These are phyloP conservation scores for Beauveria sp. DNA, from an alignment of 2,329 filamentous ascomycete genomes.

Conservation along the genomic window DNA sequence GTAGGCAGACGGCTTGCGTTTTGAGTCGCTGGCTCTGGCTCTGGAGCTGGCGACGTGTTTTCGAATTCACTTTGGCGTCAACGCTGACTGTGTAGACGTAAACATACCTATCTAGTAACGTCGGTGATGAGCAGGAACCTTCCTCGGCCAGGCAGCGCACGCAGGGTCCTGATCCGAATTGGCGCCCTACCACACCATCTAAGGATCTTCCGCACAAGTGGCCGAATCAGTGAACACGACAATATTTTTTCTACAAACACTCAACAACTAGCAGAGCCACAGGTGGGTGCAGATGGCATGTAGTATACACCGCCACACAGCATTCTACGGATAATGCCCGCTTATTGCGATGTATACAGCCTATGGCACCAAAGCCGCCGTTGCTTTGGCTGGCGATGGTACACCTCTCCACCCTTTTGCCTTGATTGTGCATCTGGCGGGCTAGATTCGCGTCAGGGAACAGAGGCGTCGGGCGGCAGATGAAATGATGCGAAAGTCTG, in stretches of 20 bases:
- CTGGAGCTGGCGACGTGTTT: too few species aligned
- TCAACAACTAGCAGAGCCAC: neutral
- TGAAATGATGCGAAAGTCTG: neutral
- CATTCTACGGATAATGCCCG: neutral
- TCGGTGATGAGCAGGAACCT: too few species aligned
- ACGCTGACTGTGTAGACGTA: too few species aligned
- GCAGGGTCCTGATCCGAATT: too few species aligned
- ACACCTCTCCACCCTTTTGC: neutral
- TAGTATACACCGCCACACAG: neutral
- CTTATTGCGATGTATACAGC: neutral
- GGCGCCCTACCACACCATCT: too few species aligned
- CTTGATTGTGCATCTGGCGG: neutral
- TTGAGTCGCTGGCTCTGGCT: too few species aligned
- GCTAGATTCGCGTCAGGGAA: neutral
- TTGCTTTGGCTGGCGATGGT: neutral
- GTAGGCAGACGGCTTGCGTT: neutral
- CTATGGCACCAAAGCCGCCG: neutral
- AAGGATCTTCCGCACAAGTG: too few species aligned
- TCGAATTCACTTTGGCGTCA: too few species aligned
- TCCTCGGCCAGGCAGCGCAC: too few species aligned
- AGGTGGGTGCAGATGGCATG: neutral
- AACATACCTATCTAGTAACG: too few species aligned
- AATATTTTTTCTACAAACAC: neutral
- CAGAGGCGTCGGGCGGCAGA: neutral
- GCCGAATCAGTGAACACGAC: neutral